Evolutionary conservation across 345 rosid genomes (phyloP).

Genomic region (Carallia brachiata): DNA sequence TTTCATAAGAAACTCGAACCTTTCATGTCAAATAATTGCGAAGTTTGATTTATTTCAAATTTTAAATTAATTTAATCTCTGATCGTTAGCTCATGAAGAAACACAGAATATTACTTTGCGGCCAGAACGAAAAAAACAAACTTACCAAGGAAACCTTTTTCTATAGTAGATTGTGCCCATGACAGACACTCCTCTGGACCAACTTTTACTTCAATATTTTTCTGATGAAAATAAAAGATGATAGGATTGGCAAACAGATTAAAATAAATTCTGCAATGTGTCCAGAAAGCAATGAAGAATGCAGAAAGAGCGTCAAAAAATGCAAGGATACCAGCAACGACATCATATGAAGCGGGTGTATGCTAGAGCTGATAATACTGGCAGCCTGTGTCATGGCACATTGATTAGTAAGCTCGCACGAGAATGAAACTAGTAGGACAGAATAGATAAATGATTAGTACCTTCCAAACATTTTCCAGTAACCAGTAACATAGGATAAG

Average conservation of each 20-base stretch:
- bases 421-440: background rate
- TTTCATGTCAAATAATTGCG: background rate
- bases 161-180: conserved; percentile 33
- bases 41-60: background rate
- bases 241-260: no score
- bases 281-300: background rate
- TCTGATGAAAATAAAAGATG: conserved; percentile 25
- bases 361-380: conserved; percentile 45
- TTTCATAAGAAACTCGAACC: background rate
- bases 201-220: conserved; percentile 35
- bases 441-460: background rate
- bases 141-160: conserved; percentile 51
- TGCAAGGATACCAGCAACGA: conserved; percentile 34
- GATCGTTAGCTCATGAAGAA: no score
- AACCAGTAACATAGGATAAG: no score
- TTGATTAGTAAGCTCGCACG: background rate
- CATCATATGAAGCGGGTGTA: conserved; percentile 54
- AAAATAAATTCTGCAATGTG: no score
- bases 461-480: background rate
- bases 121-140: background rate
- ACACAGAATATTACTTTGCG: background rate
- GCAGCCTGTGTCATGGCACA: conserved; percentile 35
- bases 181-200: conserved; percentile 31
- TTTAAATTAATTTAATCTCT: no score
- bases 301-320: background rate